These are phyloP conservation scores for Lepiota subincarnata DNA, from an alignment of 768 basidiomycete species.

Conservation along the genomic window DNA sequence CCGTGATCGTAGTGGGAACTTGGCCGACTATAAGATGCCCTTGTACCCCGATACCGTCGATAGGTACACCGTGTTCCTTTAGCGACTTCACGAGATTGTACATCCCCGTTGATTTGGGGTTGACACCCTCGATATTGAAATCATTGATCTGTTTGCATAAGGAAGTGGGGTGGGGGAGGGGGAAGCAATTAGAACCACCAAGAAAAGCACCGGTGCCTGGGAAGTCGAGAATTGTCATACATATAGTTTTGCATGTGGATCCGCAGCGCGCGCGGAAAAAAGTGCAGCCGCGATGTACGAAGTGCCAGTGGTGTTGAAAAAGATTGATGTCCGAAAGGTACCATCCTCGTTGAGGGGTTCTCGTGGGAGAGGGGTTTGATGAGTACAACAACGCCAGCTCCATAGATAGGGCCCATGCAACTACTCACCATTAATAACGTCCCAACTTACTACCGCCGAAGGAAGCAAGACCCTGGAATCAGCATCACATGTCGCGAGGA, in stretches of 20 bases:
- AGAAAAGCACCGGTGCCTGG: too few species aligned
- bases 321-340: constrained; percentile 51
- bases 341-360: constrained; percentile 61
- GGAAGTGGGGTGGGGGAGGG: neutral
- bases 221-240: constrained; percentile 22
- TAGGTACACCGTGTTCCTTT: constrained; percentile 38
- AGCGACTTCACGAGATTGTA: constrained; percentile 45
- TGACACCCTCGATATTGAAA: constrained; percentile 37
- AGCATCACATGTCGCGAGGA: neutral
- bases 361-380: constrained; percentile 11
- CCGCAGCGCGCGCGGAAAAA: constrained; percentile 47
- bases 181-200: neutral
- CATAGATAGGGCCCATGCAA: constrained; percentile 2
- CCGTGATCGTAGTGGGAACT: constrained; percentile 42
- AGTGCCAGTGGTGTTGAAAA: constrained; percentile 45
- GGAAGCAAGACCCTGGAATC: neutral
- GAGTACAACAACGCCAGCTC: neutral
- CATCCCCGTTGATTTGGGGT: constrained; percentile 55
- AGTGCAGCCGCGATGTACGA: constrained; percentile 47
- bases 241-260: constrained; percentile 54
- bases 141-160: constrained; percentile 29
- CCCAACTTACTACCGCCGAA: constrained; percentile 36
- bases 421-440: constrained; percentile 43
- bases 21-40: constrained; percentile 53
- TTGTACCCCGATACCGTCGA: constrained; percentile 58